phyloP scores from a whole-genome alignment of 176 grass and related monocot genomes.

The Chloris gayana region DNA sequence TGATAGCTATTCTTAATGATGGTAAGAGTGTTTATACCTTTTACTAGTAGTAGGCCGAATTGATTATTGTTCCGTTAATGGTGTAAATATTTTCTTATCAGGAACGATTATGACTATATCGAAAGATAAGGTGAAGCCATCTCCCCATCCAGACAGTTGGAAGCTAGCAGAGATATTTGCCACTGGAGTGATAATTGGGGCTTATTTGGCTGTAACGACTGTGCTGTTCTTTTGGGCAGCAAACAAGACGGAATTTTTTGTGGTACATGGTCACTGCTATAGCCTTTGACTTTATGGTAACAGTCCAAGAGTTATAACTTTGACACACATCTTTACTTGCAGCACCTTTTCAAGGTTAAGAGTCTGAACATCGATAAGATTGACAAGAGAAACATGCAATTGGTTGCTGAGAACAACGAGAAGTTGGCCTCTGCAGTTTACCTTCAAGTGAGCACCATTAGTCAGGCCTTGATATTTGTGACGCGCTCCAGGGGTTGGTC shows the following conservation, averaged over 20 bases:
- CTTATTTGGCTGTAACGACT: slow-evolving; percentile 60
- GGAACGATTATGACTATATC: slow-evolving; percentile 76
- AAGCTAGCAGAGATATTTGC: slow-evolving; percentile 70
- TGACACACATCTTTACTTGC: slow-evolving; percentile 11
- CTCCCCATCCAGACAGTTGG: slow-evolving; percentile 66
- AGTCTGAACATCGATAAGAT: slow-evolving; percentile 43
- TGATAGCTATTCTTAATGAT: slow-evolving; percentile 74
- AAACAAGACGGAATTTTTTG: slow-evolving; percentile 50
- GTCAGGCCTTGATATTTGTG: slow-evolving; percentile 78
- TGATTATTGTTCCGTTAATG: not conserved
- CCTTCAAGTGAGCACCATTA: slow-evolving; percentile 85
- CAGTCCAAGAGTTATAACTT: not conserved
- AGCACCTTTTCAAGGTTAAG: slow-evolving; percentile 47
- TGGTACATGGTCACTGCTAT: slow-evolving; percentile 39
- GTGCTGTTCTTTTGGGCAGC: slow-evolving; percentile 59
- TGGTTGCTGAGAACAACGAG: slow-evolving; percentile 23
- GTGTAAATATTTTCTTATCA: slow-evolving; percentile 21
- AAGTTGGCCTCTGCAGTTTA: slow-evolving; percentile 65
- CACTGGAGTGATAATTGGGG: slow-evolving; percentile 59
- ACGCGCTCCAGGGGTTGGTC: slow-evolving; percentile 77
- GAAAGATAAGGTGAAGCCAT: slow-evolving; percentile 70
- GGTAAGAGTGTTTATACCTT: slow-evolving; percentile 38
- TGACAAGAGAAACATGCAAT: not conserved
- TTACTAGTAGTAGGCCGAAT: not conserved
- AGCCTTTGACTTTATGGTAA: slow-evolving; percentile 8